Conservation (phyloP, 1,284 basidiomycete species). For the Ceratobasidium theobromae region DNA sequence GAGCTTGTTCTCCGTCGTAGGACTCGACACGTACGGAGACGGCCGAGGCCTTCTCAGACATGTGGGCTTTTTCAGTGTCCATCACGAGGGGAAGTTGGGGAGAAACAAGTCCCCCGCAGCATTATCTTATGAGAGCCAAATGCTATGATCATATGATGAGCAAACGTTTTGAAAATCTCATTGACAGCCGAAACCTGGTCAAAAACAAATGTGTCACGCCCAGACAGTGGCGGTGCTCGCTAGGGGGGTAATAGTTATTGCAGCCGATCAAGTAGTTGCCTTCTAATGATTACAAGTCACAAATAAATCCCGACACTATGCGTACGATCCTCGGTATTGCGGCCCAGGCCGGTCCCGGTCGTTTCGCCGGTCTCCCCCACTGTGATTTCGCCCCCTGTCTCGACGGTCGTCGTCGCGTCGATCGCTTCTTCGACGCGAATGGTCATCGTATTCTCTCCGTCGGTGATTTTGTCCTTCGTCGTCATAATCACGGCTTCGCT, state of each 20-base stretch:
- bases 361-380: not conserved
- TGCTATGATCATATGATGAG: too few relatives aligned
- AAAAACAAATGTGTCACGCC: not conserved
- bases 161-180: too few relatives aligned
- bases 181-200: too few relatives aligned
- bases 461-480: conserved; percentile 23
- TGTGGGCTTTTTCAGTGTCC: conserved; percentile 17
- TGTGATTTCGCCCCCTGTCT: not conserved
- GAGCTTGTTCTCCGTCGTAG: not conserved
- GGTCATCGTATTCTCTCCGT: not conserved
- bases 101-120: too few relatives aligned
- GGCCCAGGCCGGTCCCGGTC: conserved; percentile 2
- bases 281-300: not conserved
- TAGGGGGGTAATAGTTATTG: not conserved
- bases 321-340: conserved; percentile 23
- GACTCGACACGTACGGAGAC: conserved; percentile 7
- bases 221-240: conserved; percentile 26
- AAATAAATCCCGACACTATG: conserved; percentile 15
- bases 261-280: conserved; percentile 1
- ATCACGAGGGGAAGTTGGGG: not conserved
- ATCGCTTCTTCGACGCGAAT: not conserved
- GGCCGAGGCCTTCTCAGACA: conserved; percentile 3
- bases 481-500: conserved; percentile 20
- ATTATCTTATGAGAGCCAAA: too few relatives aligned
- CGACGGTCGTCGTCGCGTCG: conserved; percentile 14